Base-by-base conservation (phyloP, 352 stramenopile species). In the Phytophthora cryptogea region DNA sequence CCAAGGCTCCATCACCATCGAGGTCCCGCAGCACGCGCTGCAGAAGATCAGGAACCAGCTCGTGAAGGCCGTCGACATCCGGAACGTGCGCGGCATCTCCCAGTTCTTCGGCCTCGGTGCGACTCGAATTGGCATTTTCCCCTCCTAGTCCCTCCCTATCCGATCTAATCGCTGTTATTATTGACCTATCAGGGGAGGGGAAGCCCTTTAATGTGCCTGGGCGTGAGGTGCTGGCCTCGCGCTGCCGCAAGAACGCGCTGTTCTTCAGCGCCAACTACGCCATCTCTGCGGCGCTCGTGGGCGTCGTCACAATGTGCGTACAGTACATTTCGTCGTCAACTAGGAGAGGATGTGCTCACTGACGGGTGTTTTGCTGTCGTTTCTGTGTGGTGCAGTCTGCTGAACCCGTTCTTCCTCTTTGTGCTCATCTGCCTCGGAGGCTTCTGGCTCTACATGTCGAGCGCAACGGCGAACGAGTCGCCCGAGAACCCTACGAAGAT, bases 361-460 rank as follows among this genome's bases (percentile, higher is more conserved):
- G 40, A 47, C 16, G 61, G 31, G 5, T 64, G 49, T 49, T 20
- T 27, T 59, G 10, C 32, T 50, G 36, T 26, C n/a, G n/a, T n/a
- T n/a, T n/a, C n/a, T n/a, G n/a, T 46, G 20, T 61, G 31, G 27
- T 55, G 32, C 66, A 94, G 83, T 45, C 41, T 94, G 51, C 50
- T 95, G 41, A 95, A 95, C 61, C 86, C 86, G 56, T 83, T 95
- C 54, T 95, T 95, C 57, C 69, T 95, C 8, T 95, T 95, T 70
- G 82, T 92, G 17, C 72, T 95, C 31, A 93, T 95, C 48, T 95
- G 86, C 58, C 42, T 95, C 40, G 77, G 59, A 16, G 86, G 76
- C 40, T 91, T 90, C 36, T 95, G 86, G 86, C 73, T 91, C 28
- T 92, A 95, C 56, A 78, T 83, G 37, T 86, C 84, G 48, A 90